A percentile compares a stretch with the other conserved stretches of the same genome.
These are phyloP conservation scores for Chaetomiaceae sp. DNA, from an alignment of 2,329 filamentous ascomycete genomes.

Conservation along the genomic window DNA sequence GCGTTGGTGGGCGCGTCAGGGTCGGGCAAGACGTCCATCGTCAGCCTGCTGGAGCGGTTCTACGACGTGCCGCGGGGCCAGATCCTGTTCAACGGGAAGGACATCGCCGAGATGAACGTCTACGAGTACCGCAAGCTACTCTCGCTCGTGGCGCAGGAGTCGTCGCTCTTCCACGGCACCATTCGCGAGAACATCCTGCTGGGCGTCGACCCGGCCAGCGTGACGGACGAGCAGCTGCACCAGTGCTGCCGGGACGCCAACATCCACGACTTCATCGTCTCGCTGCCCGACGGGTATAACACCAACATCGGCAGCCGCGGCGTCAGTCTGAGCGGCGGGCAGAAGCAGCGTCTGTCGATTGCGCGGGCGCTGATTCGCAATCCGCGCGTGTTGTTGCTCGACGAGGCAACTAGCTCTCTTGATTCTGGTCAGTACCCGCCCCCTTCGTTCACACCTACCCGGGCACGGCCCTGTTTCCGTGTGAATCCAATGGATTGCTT, in stretches of 20 bases:
- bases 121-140: conserved; percentile 57
- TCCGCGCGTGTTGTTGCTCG: conserved; percentile 61
- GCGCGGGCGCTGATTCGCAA: conserved; percentile 61
- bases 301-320: conserved; percentile 63
- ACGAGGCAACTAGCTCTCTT: conserved; percentile 66
- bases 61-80: conserved; percentile 61
- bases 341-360: conserved; percentile 65
- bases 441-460: neutral
- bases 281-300: conserved; percentile 60
- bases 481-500: too few relatives aligned
- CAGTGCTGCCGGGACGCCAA: conserved; percentile 55
- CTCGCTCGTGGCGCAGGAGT: conserved; percentile 68
- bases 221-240: conserved; percentile 47
- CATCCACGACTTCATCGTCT: conserved; percentile 64
- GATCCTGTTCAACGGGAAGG: conserved; percentile 57
- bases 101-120: conserved; percentile 54
- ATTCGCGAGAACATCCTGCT: conserved; percentile 65
- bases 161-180: conserved; percentile 58
- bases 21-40: conserved; percentile 67
- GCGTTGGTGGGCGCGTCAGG: conserved; percentile 65
- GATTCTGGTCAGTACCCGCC: conserved; percentile 40
- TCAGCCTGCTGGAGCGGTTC: conserved; percentile 61
- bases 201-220: conserved; percentile 49
- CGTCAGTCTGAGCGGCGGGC: conserved; percentile 59
- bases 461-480: too few relatives aligned